Conservation (phyloP, 2,329 filamentous ascomycete genomes). For the Lachnellula suecica region DNA sequence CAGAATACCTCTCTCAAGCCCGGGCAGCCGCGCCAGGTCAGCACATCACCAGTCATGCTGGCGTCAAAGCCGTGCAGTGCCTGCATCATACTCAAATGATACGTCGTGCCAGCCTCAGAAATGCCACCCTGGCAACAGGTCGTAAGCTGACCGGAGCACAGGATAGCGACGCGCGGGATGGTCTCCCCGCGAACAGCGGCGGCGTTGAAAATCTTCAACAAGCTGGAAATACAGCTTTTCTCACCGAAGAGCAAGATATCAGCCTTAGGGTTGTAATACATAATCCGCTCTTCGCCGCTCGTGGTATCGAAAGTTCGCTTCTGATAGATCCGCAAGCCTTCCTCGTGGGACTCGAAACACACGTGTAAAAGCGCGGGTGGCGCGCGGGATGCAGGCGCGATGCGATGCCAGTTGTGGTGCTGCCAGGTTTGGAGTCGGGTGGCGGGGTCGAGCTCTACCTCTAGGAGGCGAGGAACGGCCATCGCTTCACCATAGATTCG, state of each 20-base stretch:
- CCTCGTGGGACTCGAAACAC: background rate
- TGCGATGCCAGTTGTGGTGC: background rate
- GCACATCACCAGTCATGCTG: background rate
- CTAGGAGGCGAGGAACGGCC: background rate
- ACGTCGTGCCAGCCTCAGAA: background rate
- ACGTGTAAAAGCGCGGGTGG: background rate
- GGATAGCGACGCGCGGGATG: constrained; percentile 7
- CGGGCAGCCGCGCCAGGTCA: background rate
- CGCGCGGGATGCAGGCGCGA: background rate
- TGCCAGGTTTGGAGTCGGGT: background rate
- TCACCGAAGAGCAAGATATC: constrained; percentile 13
- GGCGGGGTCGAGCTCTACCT: background rate
- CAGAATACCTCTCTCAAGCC: constrained; percentile 9
- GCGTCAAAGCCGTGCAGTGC: constrained; percentile 11
- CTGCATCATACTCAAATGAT: constrained; percentile 3
- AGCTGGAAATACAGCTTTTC: constrained; percentile 5
- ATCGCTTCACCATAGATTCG: background rate
- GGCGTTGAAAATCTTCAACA: background rate
- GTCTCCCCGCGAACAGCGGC: too few relatives aligned
- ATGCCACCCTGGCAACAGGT: constrained; percentile 6
- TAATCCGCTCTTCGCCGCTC: background rate
- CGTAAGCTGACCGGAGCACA: background rate
- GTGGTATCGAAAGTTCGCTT: background rate
- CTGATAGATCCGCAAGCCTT: constrained; percentile 1
- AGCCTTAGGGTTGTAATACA: constrained; percentile 7